Conservation (phyloP, 192 early-diverging fungal genomes). For the Coemansia sp. region DNA sequence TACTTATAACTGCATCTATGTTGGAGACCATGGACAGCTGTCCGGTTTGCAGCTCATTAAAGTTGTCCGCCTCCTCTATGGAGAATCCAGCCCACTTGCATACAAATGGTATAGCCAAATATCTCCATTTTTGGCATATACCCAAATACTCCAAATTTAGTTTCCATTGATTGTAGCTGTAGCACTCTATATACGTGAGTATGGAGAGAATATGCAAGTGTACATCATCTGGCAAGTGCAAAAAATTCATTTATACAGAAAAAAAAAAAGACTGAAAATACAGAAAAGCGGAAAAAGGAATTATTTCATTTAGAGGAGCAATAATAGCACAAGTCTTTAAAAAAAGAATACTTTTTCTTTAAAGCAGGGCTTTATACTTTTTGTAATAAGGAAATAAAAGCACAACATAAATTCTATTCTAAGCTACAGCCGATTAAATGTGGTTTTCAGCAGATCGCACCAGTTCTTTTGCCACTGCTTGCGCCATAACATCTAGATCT, state of each 20-base stretch:
- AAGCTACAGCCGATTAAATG: background rate
- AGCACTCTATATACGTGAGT: background rate
- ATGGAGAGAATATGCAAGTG: too few species aligned
- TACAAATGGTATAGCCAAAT: background rate
- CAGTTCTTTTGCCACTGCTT: slow-evolving; percentile 53
- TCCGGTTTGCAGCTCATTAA: too few species aligned
- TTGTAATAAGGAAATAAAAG: background rate
- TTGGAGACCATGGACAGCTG: too few species aligned
- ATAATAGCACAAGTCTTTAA: too few species aligned
- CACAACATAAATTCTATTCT: too few species aligned
- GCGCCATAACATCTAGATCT: slow-evolving; percentile 54
- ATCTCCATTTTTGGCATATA: background rate
- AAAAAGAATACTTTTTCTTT: too few species aligned
- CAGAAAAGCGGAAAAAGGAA: background rate
- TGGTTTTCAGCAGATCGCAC: slow-evolving; percentile 30
- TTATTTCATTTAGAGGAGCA: too few species aligned
- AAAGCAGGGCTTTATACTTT: background rate
- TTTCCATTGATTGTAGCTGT: background rate
- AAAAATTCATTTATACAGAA: background rate
- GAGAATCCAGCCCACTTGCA: background rate
- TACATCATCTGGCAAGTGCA: too few species aligned
- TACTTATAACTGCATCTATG: too few species aligned
- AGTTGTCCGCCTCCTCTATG: background rate
- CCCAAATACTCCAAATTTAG: too few species aligned
- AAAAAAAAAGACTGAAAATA: background rate